Conservation (phyloP, 306 rosid species). For the Glycine soja region DNA sequence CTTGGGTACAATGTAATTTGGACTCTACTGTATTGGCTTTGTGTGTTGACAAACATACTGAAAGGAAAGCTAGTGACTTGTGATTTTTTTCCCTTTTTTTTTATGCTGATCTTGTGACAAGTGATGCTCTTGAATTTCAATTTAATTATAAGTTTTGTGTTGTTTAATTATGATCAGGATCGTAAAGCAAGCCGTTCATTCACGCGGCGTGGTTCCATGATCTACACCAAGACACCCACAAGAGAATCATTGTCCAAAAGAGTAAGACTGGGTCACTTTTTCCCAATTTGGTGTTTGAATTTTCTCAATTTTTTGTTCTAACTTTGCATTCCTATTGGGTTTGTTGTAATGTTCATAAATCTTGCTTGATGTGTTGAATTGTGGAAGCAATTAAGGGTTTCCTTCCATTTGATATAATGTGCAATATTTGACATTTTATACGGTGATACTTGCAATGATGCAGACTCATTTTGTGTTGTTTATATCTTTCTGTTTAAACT, state of each 20-base stretch:
- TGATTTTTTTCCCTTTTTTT: neutral
- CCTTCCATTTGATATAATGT: constrained; percentile 21
- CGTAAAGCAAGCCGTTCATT: constrained; percentile 83
- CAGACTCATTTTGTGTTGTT: constrained; percentile 22
- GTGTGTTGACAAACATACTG: neutral
- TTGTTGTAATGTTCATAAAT: constrained; percentile 14
- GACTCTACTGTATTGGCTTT: neutral
- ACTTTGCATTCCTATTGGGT: neutral
- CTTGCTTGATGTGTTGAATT: neutral
- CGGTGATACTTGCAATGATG: constrained; percentile 1
- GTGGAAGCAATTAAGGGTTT: neutral
- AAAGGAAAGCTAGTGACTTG: constrained; percentile 8
- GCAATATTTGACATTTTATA: neutral
- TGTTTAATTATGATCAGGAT: constrained; percentile 66
- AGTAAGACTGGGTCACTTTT: constrained; percentile 51
- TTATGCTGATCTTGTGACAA: neutral
- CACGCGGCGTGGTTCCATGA: constrained; percentile 85
- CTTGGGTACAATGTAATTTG: neutral
- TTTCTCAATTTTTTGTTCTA: neutral
- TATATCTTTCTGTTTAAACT: constrained; percentile 9
- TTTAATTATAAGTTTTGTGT: neutral
- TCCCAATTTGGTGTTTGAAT: constrained; percentile 21
- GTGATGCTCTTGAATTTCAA: constrained; percentile 2
- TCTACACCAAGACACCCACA: constrained; percentile 92
- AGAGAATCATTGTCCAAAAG: constrained; percentile 74